Base-by-base conservation (phyloP, 306 rosid genomes). In the Vigna mungo region DNA sequence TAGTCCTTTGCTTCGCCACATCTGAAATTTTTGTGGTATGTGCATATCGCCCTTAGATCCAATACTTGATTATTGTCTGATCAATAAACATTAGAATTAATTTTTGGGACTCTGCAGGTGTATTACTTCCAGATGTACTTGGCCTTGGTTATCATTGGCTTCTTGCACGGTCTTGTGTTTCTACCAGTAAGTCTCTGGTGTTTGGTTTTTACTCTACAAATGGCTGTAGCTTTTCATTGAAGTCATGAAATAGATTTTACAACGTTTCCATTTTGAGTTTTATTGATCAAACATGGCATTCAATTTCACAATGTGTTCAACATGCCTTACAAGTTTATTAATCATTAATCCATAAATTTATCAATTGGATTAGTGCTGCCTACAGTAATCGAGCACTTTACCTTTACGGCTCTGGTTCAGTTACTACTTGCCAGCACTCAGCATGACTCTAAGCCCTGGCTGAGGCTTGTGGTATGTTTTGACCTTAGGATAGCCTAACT, bases 81-180 rank as follows among this genome's bases (percentile, higher is more conserved):
- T 74, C 59, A 37, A 56, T 51, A 39, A 27, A 32, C 53, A 61
- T 51, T 73, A n/a, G 47, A 56, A 77, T 53, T 79, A 68, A 76
- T 77, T 84, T 71, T 64, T 52, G 47, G 79, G 34, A 20, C 61
- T 86, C 81, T 89, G 79, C 89, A 95, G 98, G 92, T 95, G 74
- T 95, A 95, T 83, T 95, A 95, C 86, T 95, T 92, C 86, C 95
- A 92, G 84, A 95, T 95, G 97, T 95, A 92, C 85, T 87, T 95
- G 72, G 95, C 98, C 34, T 83, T 95, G 91, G 97, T 95, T 75
- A 71, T 95, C 62, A 90, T 95, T 73, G 97, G 98, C 82, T 95
- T 95, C 91, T 85, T 92, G 78, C 98, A 95, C 18, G 98, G 98
- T 62, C 98, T 95, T 10, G 96, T 95, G 77, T 88, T 95, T 80